Conservation (phyloP, 2,329 filamentous ascomycete species). For the Aspergillus thermomutatus region DNA sequence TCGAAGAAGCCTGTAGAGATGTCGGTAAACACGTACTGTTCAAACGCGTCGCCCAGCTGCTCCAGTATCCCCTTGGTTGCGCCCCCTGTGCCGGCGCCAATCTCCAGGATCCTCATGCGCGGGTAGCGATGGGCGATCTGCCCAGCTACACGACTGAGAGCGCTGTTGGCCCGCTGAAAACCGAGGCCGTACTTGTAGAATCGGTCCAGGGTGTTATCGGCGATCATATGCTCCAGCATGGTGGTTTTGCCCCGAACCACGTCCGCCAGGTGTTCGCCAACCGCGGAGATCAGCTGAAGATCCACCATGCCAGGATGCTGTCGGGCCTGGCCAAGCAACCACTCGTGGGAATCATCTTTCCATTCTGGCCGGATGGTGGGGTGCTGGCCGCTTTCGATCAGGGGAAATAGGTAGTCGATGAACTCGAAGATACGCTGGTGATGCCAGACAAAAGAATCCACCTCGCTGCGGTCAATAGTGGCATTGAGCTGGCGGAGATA, state of each 20-base stretch:
- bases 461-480: no score
- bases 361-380: no score
- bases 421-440: no score
- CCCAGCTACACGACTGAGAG: slow-evolving; percentile 24
- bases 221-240: slow-evolving; percentile 37
- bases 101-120: slow-evolving; percentile 38
- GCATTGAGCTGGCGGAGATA: no score
- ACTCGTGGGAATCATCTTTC: no score
- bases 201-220: slow-evolving; percentile 32
- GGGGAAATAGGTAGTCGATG: no score
- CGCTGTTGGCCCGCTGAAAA: slow-evolving; percentile 16
- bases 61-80: slow-evolving; percentile 37
- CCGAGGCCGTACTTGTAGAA: slow-evolving; percentile 29
- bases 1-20: slow-evolving; percentile 44
- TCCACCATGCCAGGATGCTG: not conserved
- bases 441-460: no score
- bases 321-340: no score
- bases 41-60: slow-evolving; percentile 25
- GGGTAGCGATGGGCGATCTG: slow-evolving; percentile 39
- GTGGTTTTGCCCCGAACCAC: slow-evolving; percentile 25
- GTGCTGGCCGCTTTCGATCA: no score
- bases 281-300: slow-evolving; percentile 2
- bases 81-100: no score
- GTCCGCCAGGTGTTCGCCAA: slow-evolving; percentile 9
- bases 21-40: slow-evolving; percentile 45